Base-by-base conservation (phyloP, 352 stramenopile species). In the Phytophthora fragariaefolia region DNA sequence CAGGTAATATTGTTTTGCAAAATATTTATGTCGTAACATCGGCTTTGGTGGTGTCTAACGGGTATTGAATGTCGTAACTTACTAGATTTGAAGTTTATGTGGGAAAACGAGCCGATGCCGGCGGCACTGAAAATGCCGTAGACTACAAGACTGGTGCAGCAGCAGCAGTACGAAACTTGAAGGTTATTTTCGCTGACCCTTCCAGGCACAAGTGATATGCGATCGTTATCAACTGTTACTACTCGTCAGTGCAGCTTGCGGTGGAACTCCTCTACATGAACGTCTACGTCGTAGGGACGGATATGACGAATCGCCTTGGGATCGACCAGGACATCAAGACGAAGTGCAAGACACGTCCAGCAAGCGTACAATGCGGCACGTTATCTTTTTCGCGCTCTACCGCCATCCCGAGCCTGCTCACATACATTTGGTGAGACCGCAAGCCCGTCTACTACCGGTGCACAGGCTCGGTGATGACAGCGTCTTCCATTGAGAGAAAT, bases 391-490 rank as follows among this genome's bases (percentile, higher is more conserved):
- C 58, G 0, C 54, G 50, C 0, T 63, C 49, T 0, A 6, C 69
- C 4, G 63, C 50, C 4, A 18, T 72, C 2, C 64, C 63, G 0
- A 59, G 10, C 10, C 57, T 75, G 59, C 23, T 65, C 0, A 28
- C 50, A 0, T 53, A 57, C 18, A 57, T 58, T 20, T 75, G 69
- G 64, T 59, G 63, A 48, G 73, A 77, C 36, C 60, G 60, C 27
- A 76, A 81, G 10, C 60, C 61, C 8, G 64, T 76, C 17, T 54
- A 69, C 42, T 71, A 71, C 22, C 43, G 75, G 36, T 53, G 51
- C 48, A 74, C 61, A 13, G 69, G 65, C 15, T 27, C 34, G 8
- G 40, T 42, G 1, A 66, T 67, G 50, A 47, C 53, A n/a, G 30
- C 48, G 26, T 53, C 58, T 0, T 48, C 30, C 1, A 71, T 73